A percentile compares a stretch with the other conserved stretches of the same genome.
Conservation (phyloP, 768 basidiomycete genomes). For the Boletus eberwhitei region DNA sequence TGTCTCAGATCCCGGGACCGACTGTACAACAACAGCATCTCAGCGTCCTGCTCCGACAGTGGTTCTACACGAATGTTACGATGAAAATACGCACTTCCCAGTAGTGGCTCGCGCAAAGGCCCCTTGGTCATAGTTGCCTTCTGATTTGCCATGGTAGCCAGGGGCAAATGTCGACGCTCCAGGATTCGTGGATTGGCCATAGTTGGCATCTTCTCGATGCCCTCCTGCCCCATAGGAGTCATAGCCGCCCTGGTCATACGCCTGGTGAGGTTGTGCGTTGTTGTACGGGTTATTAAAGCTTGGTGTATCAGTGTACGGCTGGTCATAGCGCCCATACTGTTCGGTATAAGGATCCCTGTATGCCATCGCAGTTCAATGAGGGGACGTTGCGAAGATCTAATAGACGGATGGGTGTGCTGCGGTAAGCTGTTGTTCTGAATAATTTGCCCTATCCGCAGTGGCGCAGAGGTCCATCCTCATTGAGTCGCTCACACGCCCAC, state of each 20-base stretch:
- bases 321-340: conserved; percentile 28
- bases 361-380: conserved; percentile 33
- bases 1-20: conserved; percentile 36
- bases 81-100: conserved; percentile 28
- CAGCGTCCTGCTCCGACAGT: background rate
- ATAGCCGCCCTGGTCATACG: conserved; percentile 50
- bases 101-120: conserved; percentile 38
- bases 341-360: conserved; percentile 55
- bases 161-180: conserved; percentile 10
- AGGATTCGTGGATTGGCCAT: conserved; percentile 14
- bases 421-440: background rate
- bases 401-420: conserved; percentile 18
- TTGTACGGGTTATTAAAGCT: conserved; percentile 45
- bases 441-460: conserved; percentile 4
- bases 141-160: conserved; percentile 27
- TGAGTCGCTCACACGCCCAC: conserved; percentile 12
- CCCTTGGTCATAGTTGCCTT: conserved; percentile 39
- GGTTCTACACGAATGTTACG: background rate
- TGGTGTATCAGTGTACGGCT: conserved; percentile 34
- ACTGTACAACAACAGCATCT: conserved; percentile 12
- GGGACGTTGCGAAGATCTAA: background rate
- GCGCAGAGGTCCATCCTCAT: background rate
- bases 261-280: conserved; percentile 42
- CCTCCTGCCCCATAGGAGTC: conserved; percentile 25
- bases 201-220: conserved; percentile 39